Percentiles rank a stretch among this genome's conserved stretches.
These are phyloP conservation scores for Lactuca sativa DNA, from an alignment of 129 eudicot species.

Conservation along the genomic window DNA sequence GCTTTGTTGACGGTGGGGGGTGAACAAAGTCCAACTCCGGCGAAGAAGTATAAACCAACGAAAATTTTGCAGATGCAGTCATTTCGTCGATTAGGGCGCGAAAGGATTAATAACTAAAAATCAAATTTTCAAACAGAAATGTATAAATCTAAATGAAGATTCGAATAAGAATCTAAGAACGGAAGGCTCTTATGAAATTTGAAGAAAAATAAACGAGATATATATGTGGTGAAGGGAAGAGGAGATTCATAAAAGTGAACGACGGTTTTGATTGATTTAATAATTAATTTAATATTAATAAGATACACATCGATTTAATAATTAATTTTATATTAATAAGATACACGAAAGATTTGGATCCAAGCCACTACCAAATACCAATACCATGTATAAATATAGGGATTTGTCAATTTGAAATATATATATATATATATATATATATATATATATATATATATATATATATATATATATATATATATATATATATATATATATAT, in stretches of 20 bases:
- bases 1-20: conserved; percentile 19
- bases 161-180: conserved; percentile 16
- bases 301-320: background rate
- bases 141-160: conserved; percentile 11
- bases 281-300: no score
- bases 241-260: background rate
- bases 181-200: background rate
- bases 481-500: conserved; percentile 3
- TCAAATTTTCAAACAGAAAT: background rate
- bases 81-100: conserved; percentile 26
- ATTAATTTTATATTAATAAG: no score
- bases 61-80: conserved; percentile 8
- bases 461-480: conserved; percentile 1
- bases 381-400: background rate
- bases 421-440: background rate
- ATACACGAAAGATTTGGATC: background rate
- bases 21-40: conserved; percentile 12
- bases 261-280: background rate
- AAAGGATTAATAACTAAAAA: conserved; percentile 14
- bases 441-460: background rate
- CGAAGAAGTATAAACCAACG: conserved; percentile 13
- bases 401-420: background rate
- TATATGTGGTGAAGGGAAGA: background rate
- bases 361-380: background rate
- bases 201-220: background rate